Conservation (phyloP, 352 stramenopile genomes). For the Phytophthora hybrid region DNA sequence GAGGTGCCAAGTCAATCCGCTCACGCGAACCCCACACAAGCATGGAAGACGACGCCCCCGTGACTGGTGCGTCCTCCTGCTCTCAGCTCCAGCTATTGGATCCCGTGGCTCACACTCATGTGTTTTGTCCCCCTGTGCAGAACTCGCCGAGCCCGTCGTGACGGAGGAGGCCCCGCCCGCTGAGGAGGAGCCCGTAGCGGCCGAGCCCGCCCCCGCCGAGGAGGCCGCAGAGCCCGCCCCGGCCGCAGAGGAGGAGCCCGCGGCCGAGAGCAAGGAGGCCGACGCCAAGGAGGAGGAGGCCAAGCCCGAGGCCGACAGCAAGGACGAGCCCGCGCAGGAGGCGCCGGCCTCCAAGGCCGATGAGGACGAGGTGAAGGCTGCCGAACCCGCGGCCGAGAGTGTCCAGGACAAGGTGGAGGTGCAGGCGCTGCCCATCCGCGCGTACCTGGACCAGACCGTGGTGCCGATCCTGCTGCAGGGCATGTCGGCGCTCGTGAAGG, state of each 20-base stretch:
- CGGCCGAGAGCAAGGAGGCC: slow-evolving; percentile 47
- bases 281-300: slow-evolving; percentile 41
- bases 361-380: slow-evolving; percentile 59
- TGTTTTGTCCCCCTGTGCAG: slow-evolving; percentile 2
- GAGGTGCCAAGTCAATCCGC: slow-evolving; percentile 24
- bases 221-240: slow-evolving; percentile 11
- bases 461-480: slow-evolving; percentile 98
- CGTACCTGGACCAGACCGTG: slow-evolving; percentile 98
- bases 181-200: slow-evolving; percentile 21
- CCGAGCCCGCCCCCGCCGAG: neutral
- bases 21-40: neutral
- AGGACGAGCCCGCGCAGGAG: slow-evolving; percentile 35
- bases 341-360: slow-evolving; percentile 36
- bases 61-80: slow-evolving; percentile 36
- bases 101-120: neutral
- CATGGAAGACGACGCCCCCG: slow-evolving; percentile 69
- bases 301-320: slow-evolving; percentile 30
- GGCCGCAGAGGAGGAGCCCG: slow-evolving; percentile 17
- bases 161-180: slow-evolving; percentile 30
- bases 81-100: no score
- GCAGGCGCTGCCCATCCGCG: slow-evolving; percentile 95
- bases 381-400: slow-evolving; percentile 76
- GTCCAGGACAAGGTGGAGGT: slow-evolving; percentile 92
- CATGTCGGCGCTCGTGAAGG: slow-evolving; percentile 98
- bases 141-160: slow-evolving; percentile 32